Conservation (phyloP, 345 rosid genomes). For the Populus nigra region DNA sequence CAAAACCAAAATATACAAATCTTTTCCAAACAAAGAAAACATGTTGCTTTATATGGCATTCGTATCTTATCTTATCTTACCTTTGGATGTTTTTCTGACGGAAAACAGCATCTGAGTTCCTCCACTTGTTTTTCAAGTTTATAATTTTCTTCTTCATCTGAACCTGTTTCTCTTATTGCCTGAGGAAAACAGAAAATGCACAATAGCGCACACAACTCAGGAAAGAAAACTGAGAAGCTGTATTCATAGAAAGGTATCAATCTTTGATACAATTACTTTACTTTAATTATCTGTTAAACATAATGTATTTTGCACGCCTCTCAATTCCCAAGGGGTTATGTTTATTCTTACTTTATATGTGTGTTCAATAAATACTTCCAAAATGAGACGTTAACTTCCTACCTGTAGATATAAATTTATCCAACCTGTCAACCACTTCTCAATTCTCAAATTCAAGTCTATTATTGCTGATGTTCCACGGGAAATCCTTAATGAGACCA, state of each 20-base stretch:
- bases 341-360: no score
- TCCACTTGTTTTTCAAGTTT: slow-evolving; percentile 1
- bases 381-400: no score
- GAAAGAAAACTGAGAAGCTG: background rate
- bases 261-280: background rate
- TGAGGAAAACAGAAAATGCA: background rate
- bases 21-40: background rate
- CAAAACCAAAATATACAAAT: background rate
- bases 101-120: slow-evolving; percentile 9
- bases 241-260: background rate
- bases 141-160: background rate
- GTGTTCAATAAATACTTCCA: no score
- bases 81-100: slow-evolving; percentile 6
- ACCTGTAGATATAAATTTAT: no score
- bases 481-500: no score
- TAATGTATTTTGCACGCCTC: background rate
- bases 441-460: no score
- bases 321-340: no score
- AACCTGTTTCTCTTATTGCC: slow-evolving; percentile 5
- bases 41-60: background rate
- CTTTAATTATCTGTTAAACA: background rate
- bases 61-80: slow-evolving; percentile 7
- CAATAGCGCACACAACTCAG: background rate
- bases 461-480: no score
- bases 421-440: no score